These are phyloP conservation scores for Phialophora macrospora DNA, from an alignment of 2,329 filamentous ascomycete genomes.

Conservation along the genomic window DNA sequence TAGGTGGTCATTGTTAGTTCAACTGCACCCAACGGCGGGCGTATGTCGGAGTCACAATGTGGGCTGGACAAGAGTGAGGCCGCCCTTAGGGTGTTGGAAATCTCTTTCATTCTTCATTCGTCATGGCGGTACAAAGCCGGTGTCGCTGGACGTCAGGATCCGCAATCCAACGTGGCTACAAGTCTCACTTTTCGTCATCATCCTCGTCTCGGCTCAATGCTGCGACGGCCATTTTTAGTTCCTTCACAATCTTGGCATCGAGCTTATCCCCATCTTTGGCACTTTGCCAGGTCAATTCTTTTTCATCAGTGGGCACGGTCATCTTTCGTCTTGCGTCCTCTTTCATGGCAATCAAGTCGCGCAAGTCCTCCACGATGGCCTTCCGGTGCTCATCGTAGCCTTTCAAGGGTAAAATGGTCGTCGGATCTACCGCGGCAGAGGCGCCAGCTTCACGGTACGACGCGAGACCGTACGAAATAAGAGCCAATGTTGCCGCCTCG, in stretches of 20 bases:
- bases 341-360: conserved; percentile 60
- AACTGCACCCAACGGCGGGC: background rate
- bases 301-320: conserved; percentile 72
- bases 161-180: conserved; percentile 5
- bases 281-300: conserved; percentile 68
- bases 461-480: conserved; percentile 74
- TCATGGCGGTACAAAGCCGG: background rate
- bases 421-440: conserved; percentile 62
- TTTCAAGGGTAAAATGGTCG: conserved; percentile 69
- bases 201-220: conserved; percentile 49
- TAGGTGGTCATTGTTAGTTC: background rate
- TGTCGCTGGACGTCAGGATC: background rate
- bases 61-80: background rate
- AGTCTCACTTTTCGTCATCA: conserved; percentile 32
- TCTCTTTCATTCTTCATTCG: background rate
- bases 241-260: conserved; percentile 74
- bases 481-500: conserved; percentile 61
- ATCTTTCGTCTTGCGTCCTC: conserved; percentile 59
- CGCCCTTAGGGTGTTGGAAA: background rate
- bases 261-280: conserved; percentile 60
- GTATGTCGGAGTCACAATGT: background rate
- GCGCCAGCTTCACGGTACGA: conserved; percentile 67
- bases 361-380: conserved; percentile 75
- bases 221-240: conserved; percentile 63
- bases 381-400: conserved; percentile 67